Evolutionary conservation across 768 basidiomycete species (phyloP).

Genomic region (Podaxis pistillaris): DNA sequence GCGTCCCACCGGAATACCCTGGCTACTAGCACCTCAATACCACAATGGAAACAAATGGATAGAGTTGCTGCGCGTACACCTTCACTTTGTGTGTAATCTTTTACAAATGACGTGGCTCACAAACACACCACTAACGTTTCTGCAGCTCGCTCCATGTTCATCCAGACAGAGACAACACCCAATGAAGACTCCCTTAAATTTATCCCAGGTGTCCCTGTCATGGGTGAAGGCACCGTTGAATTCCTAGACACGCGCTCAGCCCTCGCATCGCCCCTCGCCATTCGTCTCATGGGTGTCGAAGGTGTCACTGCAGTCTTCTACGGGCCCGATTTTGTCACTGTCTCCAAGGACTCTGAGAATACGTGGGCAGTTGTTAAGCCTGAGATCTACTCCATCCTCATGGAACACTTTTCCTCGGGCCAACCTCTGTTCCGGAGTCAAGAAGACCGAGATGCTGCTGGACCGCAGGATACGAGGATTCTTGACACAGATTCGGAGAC

Average conservation of each 20-base stretch:
- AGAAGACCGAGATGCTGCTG: slow-evolving; percentile 75
- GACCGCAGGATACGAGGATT: slow-evolving; percentile 91
- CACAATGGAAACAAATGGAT: slow-evolving; percentile 10
- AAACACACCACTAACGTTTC: background rate
- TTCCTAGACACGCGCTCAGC: slow-evolving; percentile 89
- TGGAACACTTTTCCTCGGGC: slow-evolving; percentile 97
- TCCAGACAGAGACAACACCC: slow-evolving; percentile 96
- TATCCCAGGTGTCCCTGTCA: slow-evolving; percentile 88
- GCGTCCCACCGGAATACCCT: background rate
- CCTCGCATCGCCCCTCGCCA: slow-evolving; percentile 89
- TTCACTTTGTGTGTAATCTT: slow-evolving; percentile 1
- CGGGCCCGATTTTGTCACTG: slow-evolving; percentile 97
- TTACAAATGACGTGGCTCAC: background rate
- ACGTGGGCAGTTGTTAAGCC: slow-evolving; percentile 93
- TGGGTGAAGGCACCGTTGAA: slow-evolving; percentile 88
- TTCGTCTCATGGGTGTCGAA: slow-evolving; percentile 91
- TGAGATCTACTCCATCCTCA: slow-evolving; percentile 92
- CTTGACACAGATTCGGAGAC: slow-evolving; percentile 94
- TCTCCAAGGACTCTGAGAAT: slow-evolving; percentile 85
- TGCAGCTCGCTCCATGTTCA: slow-evolving; percentile 89
- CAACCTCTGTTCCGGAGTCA: slow-evolving; percentile 82
- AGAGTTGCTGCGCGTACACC: slow-evolving; percentile 5
- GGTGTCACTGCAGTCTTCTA: slow-evolving; percentile 90
- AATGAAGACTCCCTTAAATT: slow-evolving; percentile 98
- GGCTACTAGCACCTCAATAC: slow-evolving; percentile 9